phyloP scores from a whole-genome alignment of 177 flowering plant species.

The Vitis hybrid region DNA sequence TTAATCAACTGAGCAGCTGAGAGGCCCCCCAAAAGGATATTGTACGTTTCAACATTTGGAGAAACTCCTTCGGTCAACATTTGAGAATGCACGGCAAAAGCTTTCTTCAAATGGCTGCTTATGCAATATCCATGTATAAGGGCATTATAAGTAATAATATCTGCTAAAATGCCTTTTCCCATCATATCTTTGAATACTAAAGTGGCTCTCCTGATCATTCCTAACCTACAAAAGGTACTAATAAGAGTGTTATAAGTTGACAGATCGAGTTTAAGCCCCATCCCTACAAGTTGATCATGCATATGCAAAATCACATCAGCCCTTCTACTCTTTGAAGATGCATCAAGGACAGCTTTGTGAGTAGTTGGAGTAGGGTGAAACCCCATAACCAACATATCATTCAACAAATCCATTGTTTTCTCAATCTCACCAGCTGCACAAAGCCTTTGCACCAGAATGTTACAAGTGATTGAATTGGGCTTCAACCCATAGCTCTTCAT shows the following conservation, averaged over 20 bases:
- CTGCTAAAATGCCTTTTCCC: slow-evolving; percentile 44
- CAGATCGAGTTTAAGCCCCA: slow-evolving; percentile 55
- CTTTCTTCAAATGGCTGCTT: slow-evolving; percentile 54
- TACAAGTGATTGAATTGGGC: slow-evolving; percentile 60
- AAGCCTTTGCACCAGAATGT: slow-evolving; percentile 51
- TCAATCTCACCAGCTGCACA: slow-evolving; percentile 52
- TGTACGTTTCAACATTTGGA: slow-evolving; percentile 67
- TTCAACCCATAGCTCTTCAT: slow-evolving; percentile 48
- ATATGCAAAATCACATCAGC: slow-evolving; percentile 43
- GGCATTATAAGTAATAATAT: slow-evolving; percentile 67
- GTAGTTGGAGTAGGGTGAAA: slow-evolving; percentile 43
- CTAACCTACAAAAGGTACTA: slow-evolving; percentile 54
- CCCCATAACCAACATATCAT: slow-evolving; percentile 49
- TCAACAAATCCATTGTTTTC: slow-evolving; percentile 48
- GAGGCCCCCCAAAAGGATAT: slow-evolving; percentile 54
- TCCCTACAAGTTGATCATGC: slow-evolving; percentile 56
- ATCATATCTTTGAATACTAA: slow-evolving; percentile 55
- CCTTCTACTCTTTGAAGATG: slow-evolving; percentile 48
- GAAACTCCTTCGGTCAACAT: slow-evolving; percentile 58
- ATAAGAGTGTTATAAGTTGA: slow-evolving; percentile 63
- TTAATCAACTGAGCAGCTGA: slow-evolving; percentile 44
- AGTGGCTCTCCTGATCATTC: slow-evolving; percentile 75
- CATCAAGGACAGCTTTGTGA: slow-evolving; percentile 51
- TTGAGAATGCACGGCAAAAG: slow-evolving; percentile 43
- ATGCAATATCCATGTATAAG: slow-evolving; percentile 64